These are phyloP conservation scores for Eutypa lata DNA, from an alignment of 2,329 filamentous ascomycete species.

Conservation along the genomic window DNA sequence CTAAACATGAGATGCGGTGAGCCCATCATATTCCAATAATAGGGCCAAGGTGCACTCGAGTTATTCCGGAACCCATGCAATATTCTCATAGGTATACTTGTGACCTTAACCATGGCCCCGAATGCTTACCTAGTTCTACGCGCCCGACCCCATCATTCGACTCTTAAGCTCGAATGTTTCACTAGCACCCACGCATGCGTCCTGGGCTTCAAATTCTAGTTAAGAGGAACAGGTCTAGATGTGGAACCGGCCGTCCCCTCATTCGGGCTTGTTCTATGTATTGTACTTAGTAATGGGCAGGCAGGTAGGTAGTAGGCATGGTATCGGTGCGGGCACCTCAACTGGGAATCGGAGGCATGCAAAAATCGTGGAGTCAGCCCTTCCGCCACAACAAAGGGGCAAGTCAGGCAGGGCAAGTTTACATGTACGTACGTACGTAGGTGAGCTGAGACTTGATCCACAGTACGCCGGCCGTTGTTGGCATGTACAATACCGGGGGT, in stretches of 20 bases:
- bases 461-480: background rate
- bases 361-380: background rate
- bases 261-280: background rate
- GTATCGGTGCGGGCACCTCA: background rate
- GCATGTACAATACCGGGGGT: too few relatives aligned
- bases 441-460: background rate
- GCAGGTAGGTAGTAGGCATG: background rate
- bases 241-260: background rate
- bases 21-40: too few relatives aligned
- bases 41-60: too few relatives aligned
- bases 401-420: too few relatives aligned
- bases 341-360: background rate
- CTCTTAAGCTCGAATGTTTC: too few relatives aligned
- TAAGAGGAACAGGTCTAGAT: background rate
- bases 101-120: background rate
- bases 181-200: too few relatives aligned
- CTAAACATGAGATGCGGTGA: too few relatives aligned
- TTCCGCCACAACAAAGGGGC: background rate
- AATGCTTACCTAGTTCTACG: too few relatives aligned
- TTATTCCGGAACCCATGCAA: too few relatives aligned
- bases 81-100: background rate
- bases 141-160: too few relatives aligned
- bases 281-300: too few relatives aligned
- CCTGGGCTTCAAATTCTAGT: background rate
- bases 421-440: too few relatives aligned